Conservation (phyloP, 192 early-diverging fungal genomes). For the Rhizoclosmatium sp. region DNA sequence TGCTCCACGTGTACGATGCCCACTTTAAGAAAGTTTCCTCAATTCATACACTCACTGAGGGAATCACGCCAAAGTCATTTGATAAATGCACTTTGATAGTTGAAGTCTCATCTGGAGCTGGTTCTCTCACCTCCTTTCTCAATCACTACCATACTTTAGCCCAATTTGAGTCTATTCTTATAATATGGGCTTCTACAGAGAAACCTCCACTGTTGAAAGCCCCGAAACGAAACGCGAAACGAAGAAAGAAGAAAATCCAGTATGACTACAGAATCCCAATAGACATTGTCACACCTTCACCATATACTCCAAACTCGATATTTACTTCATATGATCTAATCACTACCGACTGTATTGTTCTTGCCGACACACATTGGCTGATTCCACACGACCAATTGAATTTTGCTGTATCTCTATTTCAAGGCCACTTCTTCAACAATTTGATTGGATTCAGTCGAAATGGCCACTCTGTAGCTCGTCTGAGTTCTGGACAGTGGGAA, state of each 20-base stretch:
- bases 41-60: background rate
- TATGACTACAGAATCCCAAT: conserved; percentile 40
- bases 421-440: conserved; percentile 36
- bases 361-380: conserved; percentile 25
- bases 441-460: conserved; percentile 39
- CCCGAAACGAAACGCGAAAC: conserved; percentile 10
- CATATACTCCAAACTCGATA: conserved; percentile 35
- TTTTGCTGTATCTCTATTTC: conserved; percentile 41
- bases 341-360: conserved; percentile 42
- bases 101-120: background rate
- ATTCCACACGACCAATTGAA: conserved; percentile 42
- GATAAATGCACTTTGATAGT: conserved; percentile 46
- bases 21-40: conserved; percentile 10
- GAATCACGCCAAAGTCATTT: conserved; percentile 29
- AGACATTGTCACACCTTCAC: conserved; percentile 6
- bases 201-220: conserved; percentile 33
- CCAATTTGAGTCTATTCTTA: conserved; percentile 35
- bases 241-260: background rate
- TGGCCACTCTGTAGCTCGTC: conserved; percentile 14
- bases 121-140: background rate
- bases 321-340: conserved; percentile 14
- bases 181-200: conserved; percentile 40
- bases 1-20: conserved; percentile 13
- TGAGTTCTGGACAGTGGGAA: background rate
- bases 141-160: conserved; percentile 36